Evolutionary conservation across 2,329 filamentous ascomycete genomes (phyloP).

Genomic region (Talaromyces albobiverticillius): DNA sequence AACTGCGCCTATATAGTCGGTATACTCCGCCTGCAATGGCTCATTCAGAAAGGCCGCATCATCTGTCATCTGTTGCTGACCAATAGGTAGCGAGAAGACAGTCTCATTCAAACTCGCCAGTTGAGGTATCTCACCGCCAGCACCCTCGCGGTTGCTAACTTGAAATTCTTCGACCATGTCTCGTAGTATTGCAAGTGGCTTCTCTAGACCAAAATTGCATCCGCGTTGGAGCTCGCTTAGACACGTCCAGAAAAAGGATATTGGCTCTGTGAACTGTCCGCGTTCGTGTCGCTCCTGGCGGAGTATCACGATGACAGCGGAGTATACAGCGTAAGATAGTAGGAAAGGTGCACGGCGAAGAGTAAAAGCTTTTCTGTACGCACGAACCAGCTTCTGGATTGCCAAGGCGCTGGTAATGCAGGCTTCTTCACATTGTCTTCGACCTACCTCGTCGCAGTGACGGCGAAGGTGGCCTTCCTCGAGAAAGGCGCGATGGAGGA

Average conservation of each 20-base stretch:
- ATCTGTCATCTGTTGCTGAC: background rate
- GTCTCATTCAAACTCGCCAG: background rate
- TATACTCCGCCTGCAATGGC: no score
- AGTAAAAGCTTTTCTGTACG: conserved; percentile 18
- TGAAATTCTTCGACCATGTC: conserved; percentile 26
- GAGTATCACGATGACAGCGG: conserved; percentile 19
- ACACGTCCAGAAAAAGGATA: conserved; percentile 38
- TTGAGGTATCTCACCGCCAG: background rate
- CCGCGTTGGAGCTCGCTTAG: conserved; percentile 35
- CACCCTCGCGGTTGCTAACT: conserved; percentile 17
- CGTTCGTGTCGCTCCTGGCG: conserved; percentile 16
- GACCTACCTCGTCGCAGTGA: conserved; percentile 5
- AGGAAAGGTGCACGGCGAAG: conserved; percentile 17
- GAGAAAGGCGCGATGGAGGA: conserved; percentile 16
- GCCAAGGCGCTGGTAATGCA: conserved; percentile 15
- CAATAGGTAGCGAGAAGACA: background rate
- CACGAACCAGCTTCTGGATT: conserved; percentile 15
- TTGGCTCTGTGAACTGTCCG: conserved; percentile 23
- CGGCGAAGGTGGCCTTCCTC: conserved; percentile 15
- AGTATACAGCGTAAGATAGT: conserved; percentile 19
- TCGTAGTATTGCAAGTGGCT: conserved; percentile 32
- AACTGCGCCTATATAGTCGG: background rate
- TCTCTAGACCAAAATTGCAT: conserved; percentile 37
- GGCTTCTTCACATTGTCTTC: conserved; percentile 5
- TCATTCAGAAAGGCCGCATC: background rate